These are phyloP conservation scores for Hypoxylon sp. DNA, from an alignment of 2,329 filamentous ascomycete genomes.

Conservation along the genomic window DNA sequence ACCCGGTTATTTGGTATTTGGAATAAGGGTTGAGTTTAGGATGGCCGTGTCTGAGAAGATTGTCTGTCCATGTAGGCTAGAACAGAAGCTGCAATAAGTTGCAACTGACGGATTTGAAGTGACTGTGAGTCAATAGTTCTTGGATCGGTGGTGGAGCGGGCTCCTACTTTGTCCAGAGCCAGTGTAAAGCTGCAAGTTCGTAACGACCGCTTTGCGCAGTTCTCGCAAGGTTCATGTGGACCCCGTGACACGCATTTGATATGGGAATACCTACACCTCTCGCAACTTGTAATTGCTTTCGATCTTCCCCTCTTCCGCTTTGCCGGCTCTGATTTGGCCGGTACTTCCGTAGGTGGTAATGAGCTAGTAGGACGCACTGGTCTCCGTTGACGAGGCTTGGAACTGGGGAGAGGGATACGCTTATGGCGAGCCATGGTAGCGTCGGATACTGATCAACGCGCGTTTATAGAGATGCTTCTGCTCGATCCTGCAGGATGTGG, in stretches of 20 bases:
- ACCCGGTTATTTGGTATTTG: background rate
- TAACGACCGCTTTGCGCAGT: conserved; percentile 31
- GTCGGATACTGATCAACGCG: no score
- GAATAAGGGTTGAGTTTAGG: background rate
- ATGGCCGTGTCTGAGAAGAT: background rate
- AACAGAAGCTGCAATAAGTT: conserved; percentile 20
- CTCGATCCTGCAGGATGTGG: background rate
- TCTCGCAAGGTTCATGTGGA: conserved; percentile 28
- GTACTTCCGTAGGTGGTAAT: background rate
- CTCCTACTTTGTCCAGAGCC: background rate
- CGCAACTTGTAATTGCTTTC: conserved; percentile 39
- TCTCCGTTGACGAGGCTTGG: background rate
- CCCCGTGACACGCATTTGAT: conserved; percentile 35
- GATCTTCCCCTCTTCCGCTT: conserved; percentile 27
- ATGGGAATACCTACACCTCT: conserved; percentile 34
- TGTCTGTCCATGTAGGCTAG: conserved; percentile 23
- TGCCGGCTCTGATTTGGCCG: background rate
- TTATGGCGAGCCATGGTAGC: conserved; percentile 11
- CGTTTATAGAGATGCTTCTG: background rate
- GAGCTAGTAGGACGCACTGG: background rate
- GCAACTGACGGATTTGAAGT: conserved; percentile 1
- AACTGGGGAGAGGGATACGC: conserved; percentile 26
- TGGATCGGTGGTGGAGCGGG: background rate
- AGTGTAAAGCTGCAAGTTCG: conserved; percentile 30
- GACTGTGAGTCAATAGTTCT: background rate